Evolutionary conservation across 176 grass and related monocot species (phyloP), one percentile per base, ranked within the genome.

Genomic region (Chloris gayana): DNA sequence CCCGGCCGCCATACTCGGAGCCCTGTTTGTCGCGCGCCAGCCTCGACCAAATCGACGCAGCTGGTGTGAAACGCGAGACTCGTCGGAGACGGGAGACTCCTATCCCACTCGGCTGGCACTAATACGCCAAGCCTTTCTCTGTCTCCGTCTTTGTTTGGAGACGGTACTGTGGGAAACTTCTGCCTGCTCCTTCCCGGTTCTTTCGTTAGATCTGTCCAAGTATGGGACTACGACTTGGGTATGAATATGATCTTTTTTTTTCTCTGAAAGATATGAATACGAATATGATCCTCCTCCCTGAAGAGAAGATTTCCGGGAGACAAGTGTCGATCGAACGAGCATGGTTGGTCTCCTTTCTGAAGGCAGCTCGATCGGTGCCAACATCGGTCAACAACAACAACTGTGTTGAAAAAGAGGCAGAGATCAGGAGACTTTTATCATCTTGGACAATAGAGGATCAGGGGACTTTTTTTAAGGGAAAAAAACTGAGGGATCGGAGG

Each of bases 1-100:
- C 11, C 69, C 50, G 62, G 10, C 58, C 76, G 19, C 62, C 70
- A 69, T 81, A 33, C 76, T 68, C 22, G 84, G 84, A 70, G 78
- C 63, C 67, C 39, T 62, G 78, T 81, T 51, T 61, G 58, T 61
- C 24, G 58, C 77, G 14, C 62, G 37, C 49, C 1, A 65, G 27
- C 21, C 17, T 60, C 12, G 22, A n/a, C 19, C 37, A 32, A 78
- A 73, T 31, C 42, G 0, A 66, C 47, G 22, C 46, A 12, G 34
- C 59, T 66, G 68, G 64, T 22, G 72, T 46, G 82, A 32, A 60
- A 49, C 2, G 80, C 21, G 68, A 1, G 38, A 62, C 21, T 8
- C 67, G 0, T 30, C 26, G 2, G 11, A 14, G 25, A 59, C n/a
- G 37, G 11, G 6, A 26, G 39, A 4, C 49, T 53, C 14, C 47